Percentiles rank a stretch among this genome's conserved stretches.
Conservation (phyloP, 2,329 filamentous ascomycete genomes). For the Zasmidium cellare region DNA sequence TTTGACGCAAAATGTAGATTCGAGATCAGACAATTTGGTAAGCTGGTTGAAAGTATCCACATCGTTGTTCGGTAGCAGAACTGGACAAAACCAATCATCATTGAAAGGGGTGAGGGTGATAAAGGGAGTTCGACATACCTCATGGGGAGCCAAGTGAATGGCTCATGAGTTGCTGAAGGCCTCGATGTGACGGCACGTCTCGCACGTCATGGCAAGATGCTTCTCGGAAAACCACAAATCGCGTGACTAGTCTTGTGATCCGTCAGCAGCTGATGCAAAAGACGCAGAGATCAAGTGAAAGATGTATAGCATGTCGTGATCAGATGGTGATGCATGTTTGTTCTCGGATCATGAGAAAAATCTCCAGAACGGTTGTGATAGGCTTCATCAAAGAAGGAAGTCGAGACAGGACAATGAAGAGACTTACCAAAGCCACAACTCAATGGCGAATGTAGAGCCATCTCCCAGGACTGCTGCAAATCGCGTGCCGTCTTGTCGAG, state of each 20-base stretch:
- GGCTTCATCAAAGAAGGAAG: conserved; percentile 29
- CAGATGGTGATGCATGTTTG: conserved; percentile 46
- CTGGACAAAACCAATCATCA: conserved; percentile 44
- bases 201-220: too few species aligned
- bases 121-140: neutral
- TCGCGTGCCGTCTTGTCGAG: neutral
- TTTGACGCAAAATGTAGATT: conserved; percentile 1
- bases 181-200: too few species aligned
- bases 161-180: neutral
- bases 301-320: conserved; percentile 19
- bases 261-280: neutral
- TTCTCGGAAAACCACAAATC: too few species aligned
- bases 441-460: neutral
- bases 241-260: neutral
- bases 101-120: neutral
- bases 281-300: neutral
- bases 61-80: conserved; percentile 42
- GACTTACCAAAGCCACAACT: conserved; percentile 15
- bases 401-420: neutral
- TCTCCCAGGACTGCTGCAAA: neutral
- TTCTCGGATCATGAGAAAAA: conserved; percentile 37
- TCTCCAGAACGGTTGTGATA: conserved; percentile 39
- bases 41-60: conserved; percentile 38
- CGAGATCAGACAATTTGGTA: conserved; percentile 40
- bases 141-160: neutral